Conservation (phyloP, 208 protist genomes). For the Leishmania arabica region DNA sequence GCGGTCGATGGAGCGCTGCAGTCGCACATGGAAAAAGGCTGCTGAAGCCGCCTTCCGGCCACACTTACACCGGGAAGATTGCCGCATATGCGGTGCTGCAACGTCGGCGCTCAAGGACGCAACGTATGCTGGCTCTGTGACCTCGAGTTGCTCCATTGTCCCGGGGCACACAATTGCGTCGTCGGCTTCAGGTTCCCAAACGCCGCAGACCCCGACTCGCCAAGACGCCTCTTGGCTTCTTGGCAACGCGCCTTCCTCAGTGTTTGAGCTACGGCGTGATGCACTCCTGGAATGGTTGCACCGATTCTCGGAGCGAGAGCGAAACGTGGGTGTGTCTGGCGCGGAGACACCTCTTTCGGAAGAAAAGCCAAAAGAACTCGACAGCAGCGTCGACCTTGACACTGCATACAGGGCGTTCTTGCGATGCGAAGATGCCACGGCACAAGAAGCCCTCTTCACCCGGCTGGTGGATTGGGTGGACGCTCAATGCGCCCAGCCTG, state of each 20-base stretch:
- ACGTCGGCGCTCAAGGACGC: neutral
- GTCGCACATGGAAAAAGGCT: neutral
- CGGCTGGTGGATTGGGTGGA: slow-evolving; percentile 15
- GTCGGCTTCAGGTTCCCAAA: no score
- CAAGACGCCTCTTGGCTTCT: neutral
- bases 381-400: neutral
- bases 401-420: slow-evolving; percentile 18
- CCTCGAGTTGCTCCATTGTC: neutral
- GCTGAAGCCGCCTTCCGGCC: slow-evolving; percentile 27
- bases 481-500: slow-evolving; percentile 7
- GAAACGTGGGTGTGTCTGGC: neutral
- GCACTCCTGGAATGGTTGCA: slow-evolving; percentile 19
- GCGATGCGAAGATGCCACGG: slow-evolving; percentile 1
- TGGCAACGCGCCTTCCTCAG: neutral
- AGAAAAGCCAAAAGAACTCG: neutral
- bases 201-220: neutral
- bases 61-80: slow-evolving; percentile 48
- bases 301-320: neutral
- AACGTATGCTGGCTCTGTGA: neutral
- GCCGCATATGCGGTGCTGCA: slow-evolving; percentile 40
- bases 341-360: neutral
- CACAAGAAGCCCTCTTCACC: slow-evolving; percentile 3
- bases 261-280: slow-evolving; percentile 14
- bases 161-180: neutral
- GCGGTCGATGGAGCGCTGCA: neutral